Base-by-base conservation (phyloP, 441 rosid genomes). In the Lepidium campestre region DNA sequence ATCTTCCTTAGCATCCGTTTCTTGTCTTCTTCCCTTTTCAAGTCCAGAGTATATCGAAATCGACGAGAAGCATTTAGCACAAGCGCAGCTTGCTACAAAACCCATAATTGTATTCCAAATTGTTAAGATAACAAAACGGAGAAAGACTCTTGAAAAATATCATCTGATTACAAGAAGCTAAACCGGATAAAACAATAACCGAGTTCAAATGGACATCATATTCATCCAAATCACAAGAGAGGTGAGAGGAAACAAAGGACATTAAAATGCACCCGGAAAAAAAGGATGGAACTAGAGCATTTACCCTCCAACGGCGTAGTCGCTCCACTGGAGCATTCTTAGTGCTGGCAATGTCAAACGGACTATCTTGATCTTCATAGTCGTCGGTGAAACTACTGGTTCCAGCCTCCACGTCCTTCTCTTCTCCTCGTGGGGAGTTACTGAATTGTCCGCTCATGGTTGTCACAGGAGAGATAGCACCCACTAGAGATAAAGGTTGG, bases 31-130 rank as follows among this genome's bases (percentile, higher is more conserved):
- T 86, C 81, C 81, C 85, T 91, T 65, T 94, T 88, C 81, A 94
- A 84, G 79, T 94, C 97, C 76, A 91, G 78, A 32, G 97, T 94
- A 68, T 94, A 94, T 20, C 99, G 84, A 46, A 94, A 94, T 9
- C 99, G 80, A 45, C 99, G 92, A 67, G 99, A 91, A 70, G 97
- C 97, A 68, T 94, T 94, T 32, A 94, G 88, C 62, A 94, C 99
- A 20, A 94, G 86, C 2, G 97, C 97, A n/a, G 99, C 99, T 89
- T 83, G 96, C 99, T 94, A 62, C 76, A 78, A 70, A 61, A 27
- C 37, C 46, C 31, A 74, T 1, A 22, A 42, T 25, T 39, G 36
- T 39, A 40, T 57, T 18, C 44, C 19, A 40, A 18, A 54, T n/a
- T 19, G 59, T 57, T 14, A 37, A 40, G 46, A 3, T 41, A 17